These are phyloP conservation scores for Chrysanthemum makinoi DNA, from an alignment of 129 eudicot species.

Conservation along the genomic window DNA sequence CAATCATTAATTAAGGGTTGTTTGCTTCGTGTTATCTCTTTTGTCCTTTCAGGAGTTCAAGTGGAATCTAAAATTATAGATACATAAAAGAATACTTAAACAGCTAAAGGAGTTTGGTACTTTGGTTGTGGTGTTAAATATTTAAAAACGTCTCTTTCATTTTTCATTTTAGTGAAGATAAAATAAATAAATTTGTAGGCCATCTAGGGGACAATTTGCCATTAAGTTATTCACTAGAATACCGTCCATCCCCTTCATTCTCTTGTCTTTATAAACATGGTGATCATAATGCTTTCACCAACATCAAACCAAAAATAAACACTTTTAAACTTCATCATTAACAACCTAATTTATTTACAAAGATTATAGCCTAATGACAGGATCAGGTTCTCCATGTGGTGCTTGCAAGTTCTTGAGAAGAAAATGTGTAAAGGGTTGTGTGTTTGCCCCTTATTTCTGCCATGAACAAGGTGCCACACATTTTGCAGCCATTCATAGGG, in stretches of 20 bases:
- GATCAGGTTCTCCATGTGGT: slow-evolving; percentile 97
- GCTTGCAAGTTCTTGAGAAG: slow-evolving; percentile 98
- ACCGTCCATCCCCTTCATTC: slow-evolving; percentile 47
- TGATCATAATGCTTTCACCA: slow-evolving; percentile 47
- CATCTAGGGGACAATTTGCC: slow-evolving; percentile 65
- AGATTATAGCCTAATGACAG: slow-evolving; percentile 44
- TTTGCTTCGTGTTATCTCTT: slow-evolving; percentile 45
- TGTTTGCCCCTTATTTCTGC: slow-evolving; percentile 94
- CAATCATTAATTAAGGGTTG: slow-evolving; percentile 43
- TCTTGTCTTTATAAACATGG: slow-evolving; percentile 57
- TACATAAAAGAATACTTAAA: slow-evolving; percentile 8
- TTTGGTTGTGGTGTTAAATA: slow-evolving; percentile 30
- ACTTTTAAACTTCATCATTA: slow-evolving; percentile 20
- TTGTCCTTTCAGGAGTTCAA: slow-evolving; percentile 51
- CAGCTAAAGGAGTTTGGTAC: slow-evolving; percentile 30
- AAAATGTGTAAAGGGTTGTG: slow-evolving; percentile 92
- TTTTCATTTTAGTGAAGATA: slow-evolving; percentile 8
- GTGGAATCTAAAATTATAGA: slow-evolving; percentile 39
- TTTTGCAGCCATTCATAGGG: slow-evolving; percentile 94
- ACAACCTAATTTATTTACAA: not conserved
- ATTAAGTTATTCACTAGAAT: slow-evolving; percentile 43
- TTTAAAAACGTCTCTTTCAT: slow-evolving; percentile 19
- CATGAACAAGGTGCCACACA: slow-evolving; percentile 97
- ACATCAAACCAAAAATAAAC: slow-evolving; percentile 33
- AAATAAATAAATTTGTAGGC: slow-evolving; percentile 56